phyloP scores from a whole-genome alignment of 2,329 filamentous ascomycete species.

The Clarireedia paspali region DNA sequence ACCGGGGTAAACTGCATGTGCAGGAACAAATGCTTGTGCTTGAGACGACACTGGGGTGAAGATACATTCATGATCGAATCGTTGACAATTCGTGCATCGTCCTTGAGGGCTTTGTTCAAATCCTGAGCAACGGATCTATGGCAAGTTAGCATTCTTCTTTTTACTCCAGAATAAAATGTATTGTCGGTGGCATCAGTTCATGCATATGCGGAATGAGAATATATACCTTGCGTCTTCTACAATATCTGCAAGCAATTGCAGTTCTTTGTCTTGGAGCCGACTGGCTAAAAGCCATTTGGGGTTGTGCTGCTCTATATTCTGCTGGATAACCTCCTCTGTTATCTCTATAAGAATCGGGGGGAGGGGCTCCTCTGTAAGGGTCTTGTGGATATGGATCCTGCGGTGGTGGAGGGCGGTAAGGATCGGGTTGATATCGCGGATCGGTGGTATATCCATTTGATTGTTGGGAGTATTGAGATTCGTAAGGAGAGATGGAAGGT shows the following conservation, averaged over 20 bases:
- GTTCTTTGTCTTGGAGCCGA: slow-evolving; percentile 52
- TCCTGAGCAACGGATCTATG: slow-evolving; percentile 66
- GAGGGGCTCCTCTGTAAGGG: background rate
- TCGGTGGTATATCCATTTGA: slow-evolving; percentile 20
- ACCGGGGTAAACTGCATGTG: slow-evolving; percentile 56
- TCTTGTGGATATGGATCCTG: background rate
- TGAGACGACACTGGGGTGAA: slow-evolving; percentile 70
- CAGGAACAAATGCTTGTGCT: slow-evolving; percentile 66
- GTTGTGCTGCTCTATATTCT: slow-evolving; percentile 21
- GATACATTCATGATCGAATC: slow-evolving; percentile 70
- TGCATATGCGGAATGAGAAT: background rate
- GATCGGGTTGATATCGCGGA: slow-evolving; percentile 19
- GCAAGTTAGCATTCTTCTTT: slow-evolving; percentile 12
- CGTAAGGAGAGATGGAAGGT: slow-evolving; percentile 28
- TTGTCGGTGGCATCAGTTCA: background rate
- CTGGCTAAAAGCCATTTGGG: slow-evolving; percentile 29
- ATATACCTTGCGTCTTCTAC: slow-evolving; percentile 48
- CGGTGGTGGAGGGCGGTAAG: slow-evolving; percentile 18
- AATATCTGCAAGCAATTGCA: slow-evolving; percentile 53
- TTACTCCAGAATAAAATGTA: background rate
- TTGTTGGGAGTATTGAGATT: slow-evolving; percentile 19
- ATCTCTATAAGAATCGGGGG: slow-evolving; percentile 17
- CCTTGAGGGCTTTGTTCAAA: slow-evolving; percentile 67
- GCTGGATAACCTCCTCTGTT: slow-evolving; percentile 7
- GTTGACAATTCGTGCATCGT: slow-evolving; percentile 63